phyloP scores from a whole-genome alignment of 1,284 basidiomycete genomes.

The Psilocybe mexicana region DNA sequence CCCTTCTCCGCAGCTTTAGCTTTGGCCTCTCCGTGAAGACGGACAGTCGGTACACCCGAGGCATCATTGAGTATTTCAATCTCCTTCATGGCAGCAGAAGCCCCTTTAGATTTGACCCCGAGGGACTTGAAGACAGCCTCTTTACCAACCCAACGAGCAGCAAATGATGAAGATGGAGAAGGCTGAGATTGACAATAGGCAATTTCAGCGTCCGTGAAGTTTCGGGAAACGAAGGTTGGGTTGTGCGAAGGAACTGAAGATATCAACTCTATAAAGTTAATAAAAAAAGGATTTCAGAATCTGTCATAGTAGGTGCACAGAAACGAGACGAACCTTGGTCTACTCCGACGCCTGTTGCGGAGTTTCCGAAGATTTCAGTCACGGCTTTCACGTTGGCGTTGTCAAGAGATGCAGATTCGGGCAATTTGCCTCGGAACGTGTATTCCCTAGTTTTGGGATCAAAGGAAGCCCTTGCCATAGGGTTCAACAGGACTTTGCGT shows the following conservation, averaged over 20 bases:
- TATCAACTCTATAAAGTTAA: slow-evolving; percentile 74
- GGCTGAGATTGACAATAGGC: slow-evolving; percentile 89
- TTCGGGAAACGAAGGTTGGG: slow-evolving; percentile 86
- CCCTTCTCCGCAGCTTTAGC: slow-evolving; percentile 73
- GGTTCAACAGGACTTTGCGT: slow-evolving; percentile 88
- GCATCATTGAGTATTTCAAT: slow-evolving; percentile 90
- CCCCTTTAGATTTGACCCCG: slow-evolving; percentile 88
- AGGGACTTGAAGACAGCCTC: slow-evolving; percentile 99
- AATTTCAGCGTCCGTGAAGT: slow-evolving; percentile 91
- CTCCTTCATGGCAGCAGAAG: slow-evolving; percentile 91
- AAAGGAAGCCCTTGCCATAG: slow-evolving; percentile 83
- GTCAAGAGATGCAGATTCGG: slow-evolving; percentile 55
- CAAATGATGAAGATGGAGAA: slow-evolving; percentile 87
- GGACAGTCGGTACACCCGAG: slow-evolving; percentile 72
- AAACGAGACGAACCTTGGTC: slow-evolving; percentile 68
- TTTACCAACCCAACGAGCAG: slow-evolving; percentile 96
- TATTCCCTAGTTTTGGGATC: slow-evolving; percentile 86
- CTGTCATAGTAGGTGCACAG: neutral
- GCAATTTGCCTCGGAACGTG: slow-evolving; percentile 71
- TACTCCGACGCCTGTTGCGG: slow-evolving; percentile 74
- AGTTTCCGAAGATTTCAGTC: slow-evolving; percentile 44
- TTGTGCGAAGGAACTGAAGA: slow-evolving; percentile 89
- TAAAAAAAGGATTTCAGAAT: neutral
- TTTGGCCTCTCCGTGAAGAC: slow-evolving; percentile 83
- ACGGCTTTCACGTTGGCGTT: slow-evolving; percentile 69